phyloP scores from a whole-genome alignment of 2,329 filamentous ascomycete genomes.

The Pyrenochaeta sp. region DNA sequence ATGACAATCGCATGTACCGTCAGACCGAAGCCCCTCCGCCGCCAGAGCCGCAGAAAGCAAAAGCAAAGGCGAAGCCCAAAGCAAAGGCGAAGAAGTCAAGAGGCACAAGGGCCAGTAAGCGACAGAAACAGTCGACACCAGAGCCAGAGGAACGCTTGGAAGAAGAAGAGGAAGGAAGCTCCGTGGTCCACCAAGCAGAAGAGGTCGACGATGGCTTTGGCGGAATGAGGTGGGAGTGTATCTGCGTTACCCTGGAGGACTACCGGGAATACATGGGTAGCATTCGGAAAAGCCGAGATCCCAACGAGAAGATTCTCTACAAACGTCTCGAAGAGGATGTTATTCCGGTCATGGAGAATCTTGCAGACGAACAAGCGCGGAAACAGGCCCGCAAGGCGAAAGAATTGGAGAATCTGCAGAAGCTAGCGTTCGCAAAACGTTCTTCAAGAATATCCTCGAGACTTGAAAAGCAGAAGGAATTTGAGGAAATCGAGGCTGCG shows the following conservation, averaged over 20 bases:
- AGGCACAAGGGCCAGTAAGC: slow-evolving; percentile 71
- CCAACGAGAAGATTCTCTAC: slow-evolving; percentile 82
- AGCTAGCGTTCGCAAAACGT: slow-evolving; percentile 91
- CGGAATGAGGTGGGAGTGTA: slow-evolving; percentile 86
- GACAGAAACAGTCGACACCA: slow-evolving; percentile 66
- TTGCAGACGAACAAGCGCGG: slow-evolving; percentile 71
- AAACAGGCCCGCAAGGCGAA: slow-evolving; percentile 79
- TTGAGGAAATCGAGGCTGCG: slow-evolving; percentile 74
- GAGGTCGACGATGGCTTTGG: slow-evolving; percentile 69
- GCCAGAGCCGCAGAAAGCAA: slow-evolving; percentile 62
- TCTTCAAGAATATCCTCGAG: slow-evolving; percentile 89
- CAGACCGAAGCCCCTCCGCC: slow-evolving; percentile 76
- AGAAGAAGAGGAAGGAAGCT: slow-evolving; percentile 35
- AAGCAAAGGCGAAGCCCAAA: slow-evolving; percentile 61
- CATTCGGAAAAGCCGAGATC: slow-evolving; percentile 78
- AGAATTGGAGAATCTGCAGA: slow-evolving; percentile 81
- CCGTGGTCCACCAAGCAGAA: slow-evolving; percentile 42
- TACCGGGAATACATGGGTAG: slow-evolving; percentile 74
- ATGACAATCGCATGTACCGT: slow-evolving; percentile 93
- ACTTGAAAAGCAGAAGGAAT: slow-evolving; percentile 76
- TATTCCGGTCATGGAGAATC: slow-evolving; percentile 82
- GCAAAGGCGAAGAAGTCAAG: slow-evolving; percentile 65
- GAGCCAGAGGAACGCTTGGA: slow-evolving; percentile 52
- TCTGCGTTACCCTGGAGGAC: slow-evolving; percentile 82
- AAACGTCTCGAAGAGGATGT: slow-evolving; percentile 78